A percentile compares a stretch with the other conserved stretches of the same genome.
These are phyloP conservation scores for Penicillium sp. DNA, from an alignment of 2,329 filamentous ascomycete species.

Conservation along the genomic window DNA sequence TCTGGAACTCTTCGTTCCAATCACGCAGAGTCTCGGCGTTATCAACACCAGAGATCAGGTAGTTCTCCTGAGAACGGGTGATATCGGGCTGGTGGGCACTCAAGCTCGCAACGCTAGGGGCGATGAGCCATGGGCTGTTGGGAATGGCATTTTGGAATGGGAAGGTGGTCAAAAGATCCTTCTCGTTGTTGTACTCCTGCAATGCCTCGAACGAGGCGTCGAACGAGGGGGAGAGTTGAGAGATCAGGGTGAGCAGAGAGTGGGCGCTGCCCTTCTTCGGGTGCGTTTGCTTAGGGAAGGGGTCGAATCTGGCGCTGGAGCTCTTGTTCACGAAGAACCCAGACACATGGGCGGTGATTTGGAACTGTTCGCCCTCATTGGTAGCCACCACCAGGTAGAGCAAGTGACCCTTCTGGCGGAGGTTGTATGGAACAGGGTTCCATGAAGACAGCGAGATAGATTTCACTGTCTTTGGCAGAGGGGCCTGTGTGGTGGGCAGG, in stretches of 20 bases:
- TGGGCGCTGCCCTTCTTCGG: slow-evolving; percentile 75
- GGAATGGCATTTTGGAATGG: slow-evolving; percentile 94
- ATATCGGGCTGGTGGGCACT: slow-evolving; percentile 75
- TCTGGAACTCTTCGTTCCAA: slow-evolving; percentile 99
- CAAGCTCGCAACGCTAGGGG: slow-evolving; percentile 58
- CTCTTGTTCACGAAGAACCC: slow-evolving; percentile 98
- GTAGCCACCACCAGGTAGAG: slow-evolving; percentile 86
- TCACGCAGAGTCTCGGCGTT: slow-evolving; percentile 92
- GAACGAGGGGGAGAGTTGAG: slow-evolving; percentile 79
- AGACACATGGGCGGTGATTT: slow-evolving; percentile 88
- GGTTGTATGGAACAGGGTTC: slow-evolving; percentile 92
- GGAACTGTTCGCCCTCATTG: slow-evolving; percentile 89
- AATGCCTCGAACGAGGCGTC: slow-evolving; percentile 68
- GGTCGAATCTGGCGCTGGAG: slow-evolving; percentile 92
- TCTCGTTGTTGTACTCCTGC: slow-evolving; percentile 77
- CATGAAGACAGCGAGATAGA: slow-evolving; percentile 82
- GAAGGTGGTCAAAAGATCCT: slow-evolving; percentile 86
- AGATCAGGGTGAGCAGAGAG: slow-evolving; percentile 77
- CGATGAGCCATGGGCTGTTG: slow-evolving; percentile 85
- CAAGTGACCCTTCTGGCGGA: slow-evolving; percentile 86
- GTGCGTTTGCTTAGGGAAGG: slow-evolving; percentile 67
- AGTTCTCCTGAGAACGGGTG: slow-evolving; percentile 87
- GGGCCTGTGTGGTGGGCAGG: slow-evolving; percentile 62
- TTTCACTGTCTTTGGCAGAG: slow-evolving; percentile 86
- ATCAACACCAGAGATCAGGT: slow-evolving; percentile 82